A percentile compares a stretch with the other conserved stretches of the same genome.
Evolutionary conservation across 2,329 filamentous ascomycete genomes (phyloP).

Genomic region (Hypoxylon rubiginosum): DNA sequence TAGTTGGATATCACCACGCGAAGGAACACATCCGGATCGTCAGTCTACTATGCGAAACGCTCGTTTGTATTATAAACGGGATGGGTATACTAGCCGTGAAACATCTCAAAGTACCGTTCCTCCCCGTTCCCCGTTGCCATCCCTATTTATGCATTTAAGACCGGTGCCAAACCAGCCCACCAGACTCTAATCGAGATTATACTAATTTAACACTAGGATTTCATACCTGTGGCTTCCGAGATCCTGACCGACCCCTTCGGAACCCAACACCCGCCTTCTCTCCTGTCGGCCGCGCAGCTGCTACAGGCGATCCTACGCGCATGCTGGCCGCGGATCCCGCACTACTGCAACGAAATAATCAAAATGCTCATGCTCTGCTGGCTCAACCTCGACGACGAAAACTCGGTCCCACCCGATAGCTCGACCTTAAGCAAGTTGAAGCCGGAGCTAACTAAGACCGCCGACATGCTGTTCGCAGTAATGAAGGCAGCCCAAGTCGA

Average conservation of each 20-base stretch:
- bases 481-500: slow-evolving; percentile 48
- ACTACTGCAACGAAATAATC: slow-evolving; percentile 74
- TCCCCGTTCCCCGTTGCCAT: neutral
- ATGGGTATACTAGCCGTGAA: slow-evolving; percentile 75
- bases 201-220: slow-evolving; percentile 59
- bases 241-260: slow-evolving; percentile 79
- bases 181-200: slow-evolving; percentile 18
- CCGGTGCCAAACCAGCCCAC: slow-evolving; percentile 1
- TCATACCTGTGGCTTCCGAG: slow-evolving; percentile 75
- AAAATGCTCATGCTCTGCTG: slow-evolving; percentile 73
- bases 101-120: slow-evolving; percentile 70
- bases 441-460: slow-evolving; percentile 52
- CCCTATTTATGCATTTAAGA: neutral
- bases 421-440: slow-evolving; percentile 48
- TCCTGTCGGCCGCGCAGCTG: slow-evolving; percentile 66
- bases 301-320: slow-evolving; percentile 71
- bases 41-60: slow-evolving; percentile 66
- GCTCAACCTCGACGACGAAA: slow-evolving; percentile 65
- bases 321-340: slow-evolving; percentile 77
- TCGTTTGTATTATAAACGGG: slow-evolving; percentile 63
- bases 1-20: slow-evolving; percentile 69
- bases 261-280: slow-evolving; percentile 64
- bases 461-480: slow-evolving; percentile 54
- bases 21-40: slow-evolving; percentile 70
- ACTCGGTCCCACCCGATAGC: slow-evolving; percentile 28